Conservation (phyloP, 2,329 filamentous ascomycete genomes). For the Ophiostoma pallidulum region DNA sequence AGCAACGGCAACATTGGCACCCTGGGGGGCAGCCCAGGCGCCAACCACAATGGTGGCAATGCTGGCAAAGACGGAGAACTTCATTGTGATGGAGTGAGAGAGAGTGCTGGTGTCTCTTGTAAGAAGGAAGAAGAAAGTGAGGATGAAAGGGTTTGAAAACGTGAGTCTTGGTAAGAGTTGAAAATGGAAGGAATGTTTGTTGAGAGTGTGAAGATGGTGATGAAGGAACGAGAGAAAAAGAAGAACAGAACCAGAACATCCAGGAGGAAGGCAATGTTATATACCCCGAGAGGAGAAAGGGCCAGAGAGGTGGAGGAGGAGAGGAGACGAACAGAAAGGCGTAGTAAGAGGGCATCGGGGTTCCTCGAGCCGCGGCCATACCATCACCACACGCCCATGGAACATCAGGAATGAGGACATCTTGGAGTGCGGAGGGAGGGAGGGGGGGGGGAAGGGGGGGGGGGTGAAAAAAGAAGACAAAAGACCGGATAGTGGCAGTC, state of each 20-base stretch:
- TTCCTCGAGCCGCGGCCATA: no score
- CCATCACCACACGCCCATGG: no score
- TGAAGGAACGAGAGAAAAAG: slow-evolving; percentile 1
- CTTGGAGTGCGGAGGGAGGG: no score
- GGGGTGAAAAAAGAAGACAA: no score
- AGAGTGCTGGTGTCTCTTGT: no score
- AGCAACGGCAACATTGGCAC: not conserved
- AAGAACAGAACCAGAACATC: not conserved
- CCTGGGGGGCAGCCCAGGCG: slow-evolving; percentile 11
- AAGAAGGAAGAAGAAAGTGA: no score
- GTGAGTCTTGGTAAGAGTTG: not conserved
- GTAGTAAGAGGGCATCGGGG: no score
- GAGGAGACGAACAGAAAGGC: no score
- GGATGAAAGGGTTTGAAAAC: no score
- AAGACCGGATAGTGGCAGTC: no score
- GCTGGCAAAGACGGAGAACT: slow-evolving; percentile 13
- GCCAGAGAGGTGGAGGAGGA: not conserved
- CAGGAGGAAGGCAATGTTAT: slow-evolving; percentile 5
- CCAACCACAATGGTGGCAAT: slow-evolving; percentile 7
- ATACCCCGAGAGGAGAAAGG: slow-evolving; percentile 4
- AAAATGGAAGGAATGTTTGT: not conserved
- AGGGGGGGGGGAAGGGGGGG: no score
- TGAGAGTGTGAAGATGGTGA: slow-evolving; percentile 6
- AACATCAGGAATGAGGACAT: no score
- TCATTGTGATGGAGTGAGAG: slow-evolving; percentile 15